Base-by-base conservation (phyloP, 2,329 filamentous ascomycete species). In the Scedosporium boydii region DNA sequence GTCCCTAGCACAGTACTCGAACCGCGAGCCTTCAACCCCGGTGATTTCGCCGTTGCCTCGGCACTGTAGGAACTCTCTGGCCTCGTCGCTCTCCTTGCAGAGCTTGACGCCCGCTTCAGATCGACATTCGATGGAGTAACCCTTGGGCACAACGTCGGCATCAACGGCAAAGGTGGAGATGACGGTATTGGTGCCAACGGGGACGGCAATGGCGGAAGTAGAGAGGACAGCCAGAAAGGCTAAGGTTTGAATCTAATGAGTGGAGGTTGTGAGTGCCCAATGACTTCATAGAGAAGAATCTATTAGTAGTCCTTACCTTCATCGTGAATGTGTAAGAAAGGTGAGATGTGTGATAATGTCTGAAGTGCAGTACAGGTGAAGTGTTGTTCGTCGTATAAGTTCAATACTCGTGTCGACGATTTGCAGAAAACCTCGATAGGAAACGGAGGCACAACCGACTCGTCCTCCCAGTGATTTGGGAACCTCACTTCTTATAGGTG, bases 61-160 rank as follows among this genome's bases (percentile, higher is more conserved):
- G 27, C 55, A 58, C 27, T 58, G 55, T 14, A 58, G 26, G 27
- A 18, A 58, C 14, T 58, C n/a, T n/a, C n/a, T 34, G 55, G 55
- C 55, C 55, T 58, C 55, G 55, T 58, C 55, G 27, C 55, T 58
- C 12, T 58, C 55, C 23, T 41, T 58, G 55, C 55, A 58, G 14
- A 58, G 55, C 55, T 58, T 58, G 16, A 23, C 29, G 4, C 55
- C 55, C 1, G 12, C 55, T 6, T n/a, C 55, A n/a, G 55, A 58
- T 23, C 34, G 14, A 26, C 55, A 58, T 27, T 58, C 55, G 16
- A 58, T 38, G 27, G 55, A 16, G 14, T 58, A 58, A 14, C 55
- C 55, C 55, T 58, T 58, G 23, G 55, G 55, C 2, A 58, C 14
- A 14, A 41, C 55, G 16, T 58, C 27, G 5, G 55, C 26, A n/a